Percentiles rank a stretch among this genome's conserved stretches.
These are phyloP conservation scores for Saturnispora saitoi DNA, from an alignment of 805 yeast genomes.

Conservation along the genomic window DNA sequence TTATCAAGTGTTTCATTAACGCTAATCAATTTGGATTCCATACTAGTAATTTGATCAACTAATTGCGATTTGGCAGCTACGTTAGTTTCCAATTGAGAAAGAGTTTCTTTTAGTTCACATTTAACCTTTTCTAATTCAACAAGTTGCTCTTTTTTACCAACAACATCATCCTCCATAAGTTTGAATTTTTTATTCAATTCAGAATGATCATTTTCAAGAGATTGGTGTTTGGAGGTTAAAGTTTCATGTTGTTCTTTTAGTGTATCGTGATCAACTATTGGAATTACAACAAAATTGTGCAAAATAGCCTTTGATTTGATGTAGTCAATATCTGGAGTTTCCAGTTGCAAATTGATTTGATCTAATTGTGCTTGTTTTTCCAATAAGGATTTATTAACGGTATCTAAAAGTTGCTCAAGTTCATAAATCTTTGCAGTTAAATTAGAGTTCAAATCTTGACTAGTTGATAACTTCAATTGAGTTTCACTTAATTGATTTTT, in stretches of 20 bases:
- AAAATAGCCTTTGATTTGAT: constrained; percentile 12
- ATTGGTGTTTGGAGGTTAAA: not conserved
- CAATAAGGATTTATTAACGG: not conserved
- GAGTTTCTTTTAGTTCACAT: not conserved
- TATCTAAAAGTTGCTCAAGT: not conserved
- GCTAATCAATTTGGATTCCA: not conserved
- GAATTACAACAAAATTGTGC: constrained; percentile 12
- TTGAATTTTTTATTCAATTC: not conserved
- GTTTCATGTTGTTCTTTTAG: constrained; percentile 6
- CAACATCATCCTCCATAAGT: not conserved
- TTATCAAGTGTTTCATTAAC: not conserved
- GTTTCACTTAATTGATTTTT: not conserved
- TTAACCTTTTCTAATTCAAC: not conserved
- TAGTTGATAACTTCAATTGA: not conserved
- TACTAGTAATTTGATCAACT: not conserved
- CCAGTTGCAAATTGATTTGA: not conserved
- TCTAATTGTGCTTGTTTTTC: constrained; percentile 5
- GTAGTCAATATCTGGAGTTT: constrained; percentile 17
- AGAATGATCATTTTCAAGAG: not conserved
- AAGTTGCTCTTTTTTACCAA: not conserved
- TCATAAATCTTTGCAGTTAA: not conserved
- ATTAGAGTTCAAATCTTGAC: not conserved
- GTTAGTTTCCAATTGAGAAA: not conserved
- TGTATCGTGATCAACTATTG: constrained; percentile 5
- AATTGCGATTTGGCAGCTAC: not conserved